These are phyloP conservation scores for Geotrichum reessii DNA, from an alignment of 1,139 yeast species.

Conservation along the genomic window DNA sequence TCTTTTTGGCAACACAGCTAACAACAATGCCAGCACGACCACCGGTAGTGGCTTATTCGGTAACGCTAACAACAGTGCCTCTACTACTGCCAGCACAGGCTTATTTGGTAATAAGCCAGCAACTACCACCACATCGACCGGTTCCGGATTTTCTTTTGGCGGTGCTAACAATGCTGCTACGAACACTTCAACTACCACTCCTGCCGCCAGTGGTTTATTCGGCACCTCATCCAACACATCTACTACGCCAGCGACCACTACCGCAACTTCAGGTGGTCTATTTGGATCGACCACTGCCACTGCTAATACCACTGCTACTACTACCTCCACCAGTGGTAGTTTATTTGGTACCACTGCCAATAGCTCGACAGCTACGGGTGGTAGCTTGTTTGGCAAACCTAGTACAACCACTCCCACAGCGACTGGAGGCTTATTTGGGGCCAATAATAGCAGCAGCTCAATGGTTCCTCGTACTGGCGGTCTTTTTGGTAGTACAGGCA, in stretches of 20 bases:
- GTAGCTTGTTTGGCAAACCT: conserved; percentile 29
- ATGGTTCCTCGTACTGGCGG: conserved; percentile 20
- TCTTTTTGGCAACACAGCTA: conserved; percentile 19
- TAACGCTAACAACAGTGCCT: conserved; percentile 10
- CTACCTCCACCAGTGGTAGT: conserved; percentile 30
- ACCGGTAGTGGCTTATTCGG: conserved; percentile 18
- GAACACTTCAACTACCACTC: conserved; percentile 22
- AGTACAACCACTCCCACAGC: conserved; percentile 19
- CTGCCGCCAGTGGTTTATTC: conserved; percentile 31
- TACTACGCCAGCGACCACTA: conserved; percentile 19
- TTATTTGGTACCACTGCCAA: conserved; percentile 32
- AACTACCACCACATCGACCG: conserved; percentile 9
- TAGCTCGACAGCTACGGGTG: conserved; percentile 20
- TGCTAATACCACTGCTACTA: conserved; percentile 22
- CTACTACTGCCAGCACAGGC: conserved; percentile 14
- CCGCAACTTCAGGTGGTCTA: conserved; percentile 27
- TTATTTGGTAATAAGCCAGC: conserved; percentile 14
- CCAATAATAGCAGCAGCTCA: conserved; percentile 20
- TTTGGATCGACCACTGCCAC: conserved; percentile 9
- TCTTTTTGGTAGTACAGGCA: conserved; percentile 24
- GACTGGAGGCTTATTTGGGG: conserved; percentile 17
- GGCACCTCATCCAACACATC: conserved; percentile 16
- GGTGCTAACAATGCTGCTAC: conserved; percentile 15
- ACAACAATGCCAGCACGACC: conserved; percentile 7
- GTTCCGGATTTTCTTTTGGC: conserved; percentile 11